Evolutionary conservation across 306 rosid genomes (phyloP), one percentile per base, ranked within the genome.

Genomic region (Cicer chorassanicum): DNA sequence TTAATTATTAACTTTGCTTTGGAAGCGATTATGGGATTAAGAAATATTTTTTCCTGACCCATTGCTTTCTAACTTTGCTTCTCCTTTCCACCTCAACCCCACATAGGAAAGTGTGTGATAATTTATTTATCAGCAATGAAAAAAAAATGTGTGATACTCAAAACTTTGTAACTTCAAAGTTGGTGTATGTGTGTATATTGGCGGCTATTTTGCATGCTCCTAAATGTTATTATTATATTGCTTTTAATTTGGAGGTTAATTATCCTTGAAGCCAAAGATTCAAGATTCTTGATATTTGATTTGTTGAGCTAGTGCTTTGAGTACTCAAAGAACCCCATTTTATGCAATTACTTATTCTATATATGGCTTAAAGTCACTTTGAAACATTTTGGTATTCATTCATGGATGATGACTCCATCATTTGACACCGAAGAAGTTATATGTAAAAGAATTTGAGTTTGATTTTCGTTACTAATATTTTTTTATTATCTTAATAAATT

Each of bases 11-110:
- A 89, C 53, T 90, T 89, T 89, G 93, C 88, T 88, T 91, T 14
- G 69, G 79, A 89, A 87, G 94, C 78, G 89, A 84, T 85, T 84
- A 82, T 80, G 72, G 70, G 73, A 69, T 53, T 55, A 68, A 56
- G 73, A 66, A 70, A 84, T 80, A 79, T 77, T 76, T 75, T 77
- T 83, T 71, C 71, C 74, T 80, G 75, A 13, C 68, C 66, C 72
- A 50, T 83, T 68, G 71, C 89, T 90, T 89, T 89, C 89, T 80
- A 76, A 85, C 86, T 29, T 88, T 86, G 88, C 88, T 84, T 92
- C 83, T 67, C 83, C 79, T 86, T 82, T 86, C 91, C 85, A 78
- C 82, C 82, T 87, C 86, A 86, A 78, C 89, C 93, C 91, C 84
- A 88, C 87, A 84, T 7, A 38, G 46, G 46, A 75, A 87, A 72